Evolutionary conservation across 2,329 filamentous ascomycete species (phyloP).

Genomic region (Stagonosporopsis chrysanthemi): DNA sequence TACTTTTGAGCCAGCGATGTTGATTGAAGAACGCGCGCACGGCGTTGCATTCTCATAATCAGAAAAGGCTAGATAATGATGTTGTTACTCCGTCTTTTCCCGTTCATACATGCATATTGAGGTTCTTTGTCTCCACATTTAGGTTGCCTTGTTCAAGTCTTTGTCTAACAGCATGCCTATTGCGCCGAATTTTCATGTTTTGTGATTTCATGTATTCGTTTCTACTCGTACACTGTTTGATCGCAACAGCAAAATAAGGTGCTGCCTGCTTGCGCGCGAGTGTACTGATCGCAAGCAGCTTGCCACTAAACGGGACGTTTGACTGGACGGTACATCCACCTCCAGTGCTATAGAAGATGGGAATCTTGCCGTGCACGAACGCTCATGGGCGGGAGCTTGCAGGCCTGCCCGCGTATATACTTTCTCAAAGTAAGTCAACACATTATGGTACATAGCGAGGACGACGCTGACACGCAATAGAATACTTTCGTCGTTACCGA

Average conservation of each 20-base stretch:
- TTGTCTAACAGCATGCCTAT: too few relatives aligned
- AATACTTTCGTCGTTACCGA: too few relatives aligned
- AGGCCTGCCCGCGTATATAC: neutral
- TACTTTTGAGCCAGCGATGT: conserved; percentile 1
- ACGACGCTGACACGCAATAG: too few relatives aligned
- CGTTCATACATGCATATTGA: too few relatives aligned
- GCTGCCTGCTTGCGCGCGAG: neutral
- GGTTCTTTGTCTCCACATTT: too few relatives aligned
- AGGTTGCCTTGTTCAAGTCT: too few relatives aligned
- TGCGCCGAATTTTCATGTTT: neutral
- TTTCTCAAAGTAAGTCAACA: neutral
- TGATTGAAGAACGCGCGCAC: too few relatives aligned
- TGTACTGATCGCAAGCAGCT: neutral
- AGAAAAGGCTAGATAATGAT: neutral
- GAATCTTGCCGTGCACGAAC: too few relatives aligned
- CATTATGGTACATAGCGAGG: neutral
- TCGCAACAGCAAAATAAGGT: neutral
- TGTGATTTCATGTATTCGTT: neutral
- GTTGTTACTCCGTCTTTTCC: neutral
- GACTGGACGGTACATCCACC: too few relatives aligned
- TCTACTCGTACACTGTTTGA: neutral
- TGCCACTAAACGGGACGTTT: neutral
- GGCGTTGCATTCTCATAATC: neutral
- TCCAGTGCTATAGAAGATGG: too few relatives aligned
- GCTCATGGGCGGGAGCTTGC: too few relatives aligned